phyloP scores from a whole-genome alignment of 2,329 filamentous ascomycete genomes.

The Dryadomyces quercivorus region DNA sequence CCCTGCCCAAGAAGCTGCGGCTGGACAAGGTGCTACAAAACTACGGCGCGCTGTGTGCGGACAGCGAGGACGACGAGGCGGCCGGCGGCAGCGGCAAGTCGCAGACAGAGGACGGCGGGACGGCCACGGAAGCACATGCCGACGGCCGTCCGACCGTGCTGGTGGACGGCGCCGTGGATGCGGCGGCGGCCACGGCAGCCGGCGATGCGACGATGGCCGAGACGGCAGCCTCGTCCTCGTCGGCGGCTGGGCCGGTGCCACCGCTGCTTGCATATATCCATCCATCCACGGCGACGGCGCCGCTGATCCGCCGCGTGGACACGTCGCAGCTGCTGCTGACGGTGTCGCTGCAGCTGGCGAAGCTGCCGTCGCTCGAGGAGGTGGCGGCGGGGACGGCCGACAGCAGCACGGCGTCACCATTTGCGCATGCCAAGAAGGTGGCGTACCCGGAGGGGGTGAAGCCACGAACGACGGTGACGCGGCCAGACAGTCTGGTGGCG shows the following conservation, averaged over 20 bases:
- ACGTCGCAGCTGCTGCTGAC: constrained; percentile 70
- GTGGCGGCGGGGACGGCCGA: constrained; percentile 67
- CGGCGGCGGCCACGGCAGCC: neutral
- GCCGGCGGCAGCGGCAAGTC: neutral
- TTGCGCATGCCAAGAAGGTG: constrained; percentile 68
- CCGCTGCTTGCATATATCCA: constrained; percentile 77
- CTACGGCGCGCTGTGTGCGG: neutral
- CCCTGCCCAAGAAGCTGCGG: constrained; percentile 65
- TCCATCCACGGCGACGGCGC: constrained; percentile 38
- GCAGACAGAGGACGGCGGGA: neutral
- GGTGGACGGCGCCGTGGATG: neutral
- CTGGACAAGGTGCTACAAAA: constrained; percentile 49
- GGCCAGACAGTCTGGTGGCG: constrained; percentile 69
- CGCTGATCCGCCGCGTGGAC: constrained; percentile 78
- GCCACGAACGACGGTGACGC: constrained; percentile 67
- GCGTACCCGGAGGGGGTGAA: constrained; percentile 76
- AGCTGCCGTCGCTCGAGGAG: constrained; percentile 61
- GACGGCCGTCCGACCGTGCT: too few relatives aligned
- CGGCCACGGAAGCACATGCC: neutral
- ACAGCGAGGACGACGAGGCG: neutral
- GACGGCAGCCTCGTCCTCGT: neutral
- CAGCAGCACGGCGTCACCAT: constrained; percentile 49
- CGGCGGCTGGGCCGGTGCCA: constrained; percentile 34
- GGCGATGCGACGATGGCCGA: neutral
- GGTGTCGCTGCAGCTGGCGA: constrained; percentile 76